A percentile compares a stretch with the other conserved stretches of the same genome.
Conservation (phyloP, 2,329 filamentous ascomycete genomes). For the Penicillium olsonii region DNA sequence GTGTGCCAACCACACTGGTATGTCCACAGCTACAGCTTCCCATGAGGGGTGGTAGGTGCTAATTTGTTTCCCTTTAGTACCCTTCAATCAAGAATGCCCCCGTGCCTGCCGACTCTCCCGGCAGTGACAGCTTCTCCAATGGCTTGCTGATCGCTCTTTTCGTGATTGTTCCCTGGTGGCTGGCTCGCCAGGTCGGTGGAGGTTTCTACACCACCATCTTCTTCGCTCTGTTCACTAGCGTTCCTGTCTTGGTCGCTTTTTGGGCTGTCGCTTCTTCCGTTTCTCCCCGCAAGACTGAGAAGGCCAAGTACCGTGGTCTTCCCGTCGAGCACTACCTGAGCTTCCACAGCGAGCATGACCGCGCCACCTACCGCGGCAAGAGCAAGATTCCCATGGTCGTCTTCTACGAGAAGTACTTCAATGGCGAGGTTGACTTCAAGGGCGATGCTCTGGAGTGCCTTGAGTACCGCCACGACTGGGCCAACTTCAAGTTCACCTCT, state of each 20-base stretch:
- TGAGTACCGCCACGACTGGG: conserved; percentile 97
- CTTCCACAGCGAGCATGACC: conserved; percentile 50
- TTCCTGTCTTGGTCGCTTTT: conserved; percentile 79
- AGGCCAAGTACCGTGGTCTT: conserved; percentile 80
- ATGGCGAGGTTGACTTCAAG: conserved; percentile 92
- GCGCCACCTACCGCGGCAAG: conserved; percentile 50
- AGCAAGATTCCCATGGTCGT: conserved; percentile 65
- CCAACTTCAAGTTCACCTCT: conserved; percentile 86
- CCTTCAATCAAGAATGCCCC: conserved; percentile 92
- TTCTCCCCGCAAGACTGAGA: conserved; percentile 89
- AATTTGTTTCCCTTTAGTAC: conserved; percentile 56
- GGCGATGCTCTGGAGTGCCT: conserved; percentile 85
- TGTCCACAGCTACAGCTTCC: conserved; percentile 30
- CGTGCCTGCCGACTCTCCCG: conserved; percentile 83
- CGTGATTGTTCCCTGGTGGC: conserved; percentile 71
- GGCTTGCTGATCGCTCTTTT: conserved; percentile 70
- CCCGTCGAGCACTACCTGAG: conserved; percentile 82
- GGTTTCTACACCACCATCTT: conserved; percentile 86
- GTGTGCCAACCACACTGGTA: conserved; percentile 64
- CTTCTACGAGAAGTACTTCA: conserved; percentile 98
- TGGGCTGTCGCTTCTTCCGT: conserved; percentile 79
- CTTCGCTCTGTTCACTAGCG: conserved; percentile 73
- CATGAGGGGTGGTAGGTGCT: not conserved
- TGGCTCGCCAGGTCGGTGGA: conserved; percentile 80
- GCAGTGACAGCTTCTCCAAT: conserved; percentile 87